Base-by-base conservation (phyloP, 1,284 basidiomycete genomes). In the Naganishia cerealis region DNA sequence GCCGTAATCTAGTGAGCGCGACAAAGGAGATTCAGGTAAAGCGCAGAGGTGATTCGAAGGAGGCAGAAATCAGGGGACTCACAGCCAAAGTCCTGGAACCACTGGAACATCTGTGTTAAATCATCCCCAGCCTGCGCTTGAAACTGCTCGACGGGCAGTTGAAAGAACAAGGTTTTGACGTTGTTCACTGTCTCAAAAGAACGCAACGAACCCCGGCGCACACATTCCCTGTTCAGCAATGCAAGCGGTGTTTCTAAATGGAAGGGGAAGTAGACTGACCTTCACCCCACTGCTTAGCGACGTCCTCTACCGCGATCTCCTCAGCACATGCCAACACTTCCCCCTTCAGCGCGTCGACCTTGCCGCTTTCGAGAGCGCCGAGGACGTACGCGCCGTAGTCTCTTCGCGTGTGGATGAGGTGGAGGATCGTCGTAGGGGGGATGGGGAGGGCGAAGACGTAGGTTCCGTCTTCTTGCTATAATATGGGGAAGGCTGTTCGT, bases 391-490 rank as follows among this genome's bases (percentile, higher is more conserved):
- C 69, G 7, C 69, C 69, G 40, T 70, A 70, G 40, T 70, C 69
- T 6, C 53, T 29, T 39, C 38, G 36, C 42, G 38, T 43, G 66
- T 70, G 38, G 38, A 70, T 42, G 7, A 67, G n/a, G 48, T 61
- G 42, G 10, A 70, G 29, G 24, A 58, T 70, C 36, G 43, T 21
- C 2, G 15, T 42, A 4, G 66, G 66, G 61, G 84, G 79, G 3
- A 81, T 55, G 43, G 70, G 74, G 1, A 83, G 71, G 33, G 72
- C 72, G 62, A 81, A 79, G 39, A 71, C 46, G 61, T 78, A 67
- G 53, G 75, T 67, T 55, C 65, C 67, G 67, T 72, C 57, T 67
- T 69, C 55, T 76, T 48, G 50, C 69, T 70, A 21, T 9, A 15
- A 39, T 15, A 52, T 13, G 24, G 56, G 29, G 15, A 48, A 52